These are phyloP conservation scores for Coemansia sp. DNA, from an alignment of 192 early-diverging fungal species.

Conservation along the genomic window DNA sequence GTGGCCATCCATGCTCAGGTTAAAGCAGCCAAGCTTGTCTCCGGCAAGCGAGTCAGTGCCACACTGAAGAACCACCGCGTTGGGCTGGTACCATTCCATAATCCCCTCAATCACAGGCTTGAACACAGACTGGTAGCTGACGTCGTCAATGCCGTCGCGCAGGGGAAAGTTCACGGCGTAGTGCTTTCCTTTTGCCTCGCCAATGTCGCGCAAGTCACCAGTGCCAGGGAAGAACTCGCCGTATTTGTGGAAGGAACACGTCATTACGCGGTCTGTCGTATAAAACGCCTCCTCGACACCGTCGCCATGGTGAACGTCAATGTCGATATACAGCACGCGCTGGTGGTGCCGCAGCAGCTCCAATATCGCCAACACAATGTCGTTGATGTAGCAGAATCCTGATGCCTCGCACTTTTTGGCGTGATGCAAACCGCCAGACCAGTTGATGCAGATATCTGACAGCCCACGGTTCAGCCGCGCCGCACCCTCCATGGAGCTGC, in stretches of 20 bases:
- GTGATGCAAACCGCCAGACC: conserved; percentile 96
- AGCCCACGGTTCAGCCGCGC: conserved; percentile 79
- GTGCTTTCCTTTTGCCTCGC: conserved; percentile 82
- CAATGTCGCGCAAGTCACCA: conserved; percentile 92
- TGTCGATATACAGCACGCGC: conserved; percentile 95
- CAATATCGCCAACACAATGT: conserved; percentile 92
- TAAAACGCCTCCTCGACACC: conserved; percentile 99
- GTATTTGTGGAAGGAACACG: conserved; percentile 97
- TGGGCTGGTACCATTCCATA: conserved; percentile 92
- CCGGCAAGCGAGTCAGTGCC: conserved; percentile 94
- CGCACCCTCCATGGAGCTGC: conserved; percentile 94
- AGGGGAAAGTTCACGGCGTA: conserved; percentile 97
- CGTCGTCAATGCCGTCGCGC: conserved; percentile 92
- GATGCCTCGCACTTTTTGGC: conserved; percentile 95
- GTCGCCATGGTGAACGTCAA: conserved; percentile 98
- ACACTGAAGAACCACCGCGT: conserved; percentile 90
- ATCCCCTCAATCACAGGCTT: conserved; percentile 79
- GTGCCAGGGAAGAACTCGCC: conserved; percentile 99
- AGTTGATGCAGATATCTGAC: conserved; percentile 94
- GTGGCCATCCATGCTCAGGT: conserved; percentile 91
- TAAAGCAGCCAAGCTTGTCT: conserved; percentile 93
- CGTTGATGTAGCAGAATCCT: conserved; percentile 98
- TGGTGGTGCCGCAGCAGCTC: conserved; percentile 85
- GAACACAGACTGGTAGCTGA: conserved; percentile 87
- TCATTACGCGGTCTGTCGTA: conserved; percentile 99